Evolutionary conservation across 257 asterid genomes (phyloP), one percentile per base, ranked within the genome.

Genomic region (Forsythia suspensa): DNA sequence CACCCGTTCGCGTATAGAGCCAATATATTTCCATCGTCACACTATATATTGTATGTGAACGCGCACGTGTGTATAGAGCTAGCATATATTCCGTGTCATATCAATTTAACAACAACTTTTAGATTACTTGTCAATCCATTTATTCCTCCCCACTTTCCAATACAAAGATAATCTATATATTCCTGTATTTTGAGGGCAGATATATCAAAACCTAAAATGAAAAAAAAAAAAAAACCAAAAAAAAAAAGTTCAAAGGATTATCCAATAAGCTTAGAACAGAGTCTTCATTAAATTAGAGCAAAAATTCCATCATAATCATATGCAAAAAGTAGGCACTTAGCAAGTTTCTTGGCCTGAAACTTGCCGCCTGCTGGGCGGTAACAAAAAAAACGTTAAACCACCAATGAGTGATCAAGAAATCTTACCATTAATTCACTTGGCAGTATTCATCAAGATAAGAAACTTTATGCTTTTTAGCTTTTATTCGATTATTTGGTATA

Each of bases 101-200:
- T 70, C 74, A 18, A 38, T 38, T 8, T 15, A 70, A 70, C 55
- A 15, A 0, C 10, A n/a, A 55, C 5, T 2, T 13, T 52, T 4
- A 13, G 20, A 70, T 69, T 70, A 46, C 73, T 70, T 70, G 61
- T 72, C 76, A 24, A 42, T 44, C 20, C 15, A 72, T 72, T 63
- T 63, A 63, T 24, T 72, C 65, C 65, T 42, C 63, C 18, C 73
- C 48, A 69, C 73, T n/a, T 72, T n/a, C 8, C 63, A 71, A 41
- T 71, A 29, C 63, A 24, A 72, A 72, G 41, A 42, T 72, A 72
- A 72, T 51, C 16, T 42, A 44, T 44, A 44, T 72, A 72, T 72
- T 72, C 76, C 63, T 11, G 3, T 20, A 11, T 44, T 72, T 21
- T 39, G 38, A 63, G 38, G 76, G 76, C 38, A 20, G n/a, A 44